phyloP scores from a whole-genome alignment of 108 stramenopile genomes.

The Conticribra weissflogii region DNA sequence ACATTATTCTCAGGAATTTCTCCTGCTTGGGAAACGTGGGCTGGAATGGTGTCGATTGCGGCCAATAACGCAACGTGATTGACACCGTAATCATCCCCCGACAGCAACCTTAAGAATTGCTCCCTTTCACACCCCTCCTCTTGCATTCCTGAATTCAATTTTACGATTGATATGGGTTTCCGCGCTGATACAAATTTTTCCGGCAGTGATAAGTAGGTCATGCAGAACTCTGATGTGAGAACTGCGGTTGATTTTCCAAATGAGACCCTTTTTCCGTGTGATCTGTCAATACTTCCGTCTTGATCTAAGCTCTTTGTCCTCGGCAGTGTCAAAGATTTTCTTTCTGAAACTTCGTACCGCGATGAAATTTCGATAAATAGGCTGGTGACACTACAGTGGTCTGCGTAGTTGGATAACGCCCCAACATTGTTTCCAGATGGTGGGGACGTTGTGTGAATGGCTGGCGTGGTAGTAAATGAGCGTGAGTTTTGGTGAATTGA shows the following conservation, averaged over 20 bases:
- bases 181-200: conserved; percentile 15
- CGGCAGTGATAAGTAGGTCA: conserved; percentile 32
- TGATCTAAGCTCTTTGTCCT: too few relatives aligned
- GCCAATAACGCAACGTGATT: conserved; percentile 15
- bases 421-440: too few relatives aligned
- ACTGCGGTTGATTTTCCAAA: conserved; percentile 31
- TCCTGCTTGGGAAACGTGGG: neutral
- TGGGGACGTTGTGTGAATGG: too few relatives aligned
- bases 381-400: too few relatives aligned
- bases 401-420: too few relatives aligned
- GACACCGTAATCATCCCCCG: conserved; percentile 14
- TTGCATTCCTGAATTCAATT: neutral
- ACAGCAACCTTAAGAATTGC: conserved; percentile 27
- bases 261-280: too few relatives aligned
- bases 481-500: too few relatives aligned
- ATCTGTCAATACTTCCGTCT: too few relatives aligned
- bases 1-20: conserved; percentile 10
- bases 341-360: neutral
- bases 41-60: conserved; percentile 20
- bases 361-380: too few relatives aligned
- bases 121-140: too few relatives aligned
- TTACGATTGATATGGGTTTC: neutral
- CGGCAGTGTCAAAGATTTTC: neutral
- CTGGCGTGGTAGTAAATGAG: too few relatives aligned
- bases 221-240: conserved; percentile 42